Percentiles rank a stretch among this genome's conserved stretches.
These are phyloP conservation scores for Microcos paniculata DNA, from an alignment of 345 rosid species.

Conservation along the genomic window DNA sequence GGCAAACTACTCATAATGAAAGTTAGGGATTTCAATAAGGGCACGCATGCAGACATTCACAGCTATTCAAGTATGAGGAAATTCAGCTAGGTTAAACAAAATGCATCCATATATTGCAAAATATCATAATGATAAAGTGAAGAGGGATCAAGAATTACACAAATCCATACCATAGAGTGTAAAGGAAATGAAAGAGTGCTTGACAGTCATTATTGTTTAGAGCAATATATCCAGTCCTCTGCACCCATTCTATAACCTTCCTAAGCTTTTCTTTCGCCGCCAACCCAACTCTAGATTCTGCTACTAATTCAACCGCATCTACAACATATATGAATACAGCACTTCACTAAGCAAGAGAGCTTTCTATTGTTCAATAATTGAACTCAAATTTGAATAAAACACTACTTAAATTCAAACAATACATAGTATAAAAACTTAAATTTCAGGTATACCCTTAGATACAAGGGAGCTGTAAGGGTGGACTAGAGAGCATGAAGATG, in stretches of 20 bases:
- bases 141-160: background rate
- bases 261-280: slow-evolving; percentile 37
- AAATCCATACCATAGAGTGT: background rate
- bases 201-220: slow-evolving; percentile 8
- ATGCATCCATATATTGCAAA: no score
- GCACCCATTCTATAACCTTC: slow-evolving; percentile 52
- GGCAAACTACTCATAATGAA: background rate
- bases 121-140: background rate
- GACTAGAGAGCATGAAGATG: slow-evolving; percentile 34
- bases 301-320: slow-evolving; percentile 37
- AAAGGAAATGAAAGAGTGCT: slow-evolving; percentile 16
- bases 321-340: slow-evolving; percentile 3
- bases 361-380: background rate
- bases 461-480: slow-evolving; percentile 33
- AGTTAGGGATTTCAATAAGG: no score
- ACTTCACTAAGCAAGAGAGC: background rate
- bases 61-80: background rate
- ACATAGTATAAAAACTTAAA: background rate
- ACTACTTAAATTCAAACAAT: background rate
- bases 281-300: slow-evolving; percentile 31
- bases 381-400: background rate
- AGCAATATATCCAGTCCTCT: slow-evolving; percentile 27
- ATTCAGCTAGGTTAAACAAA: background rate
- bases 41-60: background rate
- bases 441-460: slow-evolving; percentile 33